Conservation (phyloP, 2,329 filamentous ascomycete genomes). For the Venturia effusa region DNA sequence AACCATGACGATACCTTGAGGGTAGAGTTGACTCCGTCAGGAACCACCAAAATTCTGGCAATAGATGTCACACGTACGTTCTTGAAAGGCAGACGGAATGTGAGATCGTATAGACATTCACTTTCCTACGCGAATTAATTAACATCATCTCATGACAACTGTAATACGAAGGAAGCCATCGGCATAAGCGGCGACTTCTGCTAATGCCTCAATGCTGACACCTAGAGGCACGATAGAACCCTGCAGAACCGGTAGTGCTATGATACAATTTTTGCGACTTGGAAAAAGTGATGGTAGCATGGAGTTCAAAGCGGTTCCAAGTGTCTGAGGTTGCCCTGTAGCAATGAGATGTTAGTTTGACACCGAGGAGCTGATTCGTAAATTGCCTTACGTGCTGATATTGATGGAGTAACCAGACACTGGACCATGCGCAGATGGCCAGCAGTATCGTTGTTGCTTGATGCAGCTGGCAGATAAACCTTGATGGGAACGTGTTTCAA, state of each 20-base stretch:
- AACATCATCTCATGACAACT: constrained; percentile 53
- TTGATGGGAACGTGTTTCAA: constrained; percentile 79
- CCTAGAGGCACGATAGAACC: constrained; percentile 72
- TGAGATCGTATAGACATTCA: neutral
- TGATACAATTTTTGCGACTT: constrained; percentile 69
- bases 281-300: constrained; percentile 78
- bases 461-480: constrained; percentile 61
- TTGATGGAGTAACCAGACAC: constrained; percentile 50
- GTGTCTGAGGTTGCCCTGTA: constrained; percentile 47
- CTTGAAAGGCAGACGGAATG: neutral
- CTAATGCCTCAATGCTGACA: constrained; percentile 71
- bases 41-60: neutral
- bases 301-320: constrained; percentile 67
- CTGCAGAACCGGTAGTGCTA: constrained; percentile 78
- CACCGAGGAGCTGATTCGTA: constrained; percentile 14
- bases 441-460: constrained; percentile 22
- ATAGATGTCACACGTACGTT: neutral
- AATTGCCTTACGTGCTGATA: constrained; percentile 24
- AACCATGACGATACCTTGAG: too few relatives aligned
- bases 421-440: constrained; percentile 51
- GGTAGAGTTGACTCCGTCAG: neutral
- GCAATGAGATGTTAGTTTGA: constrained; percentile 6
- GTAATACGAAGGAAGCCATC: constrained; percentile 88
- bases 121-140: neutral
- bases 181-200: constrained; percentile 72